phyloP scores from a whole-genome alignment of 177 flowering plant genomes.

The Vitis hybrid region DNA sequence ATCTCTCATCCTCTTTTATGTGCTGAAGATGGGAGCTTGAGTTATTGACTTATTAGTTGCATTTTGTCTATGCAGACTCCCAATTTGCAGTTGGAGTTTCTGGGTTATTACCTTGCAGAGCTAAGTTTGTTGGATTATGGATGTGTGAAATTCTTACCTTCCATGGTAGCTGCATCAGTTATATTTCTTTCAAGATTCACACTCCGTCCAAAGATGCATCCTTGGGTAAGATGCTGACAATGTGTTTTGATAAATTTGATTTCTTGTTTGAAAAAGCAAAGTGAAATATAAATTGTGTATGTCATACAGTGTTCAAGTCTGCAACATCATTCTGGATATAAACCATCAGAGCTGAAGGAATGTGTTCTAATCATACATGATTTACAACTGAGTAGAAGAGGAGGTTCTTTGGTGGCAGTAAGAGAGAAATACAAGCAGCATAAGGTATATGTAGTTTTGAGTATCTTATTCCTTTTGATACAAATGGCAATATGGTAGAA shows the following conservation, averaged over 20 bases:
- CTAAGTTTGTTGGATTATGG: conserved; percentile 72
- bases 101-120: conserved; percentile 74
- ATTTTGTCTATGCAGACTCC: conserved; percentile 38
- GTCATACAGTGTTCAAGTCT: conserved; percentile 45
- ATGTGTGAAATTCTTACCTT: conserved; percentile 67
- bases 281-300: not conserved
- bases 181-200: conserved; percentile 69
- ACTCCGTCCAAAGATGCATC: conserved; percentile 50
- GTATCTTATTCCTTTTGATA: no score
- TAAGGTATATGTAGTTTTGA: conserved; percentile 40
- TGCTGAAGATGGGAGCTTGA: not conserved
- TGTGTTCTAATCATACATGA: conserved; percentile 66
- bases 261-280: not conserved
- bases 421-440: conserved; percentile 78
- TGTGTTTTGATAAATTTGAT: not conserved
- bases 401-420: conserved; percentile 40
- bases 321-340: conserved; percentile 50
- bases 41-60: not conserved
- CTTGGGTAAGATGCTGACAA: conserved; percentile 60
- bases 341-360: conserved; percentile 57
- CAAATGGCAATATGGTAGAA: no score
- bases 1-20: not conserved
- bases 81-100: conserved; percentile 60
- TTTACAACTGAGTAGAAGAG: conserved; percentile 50
- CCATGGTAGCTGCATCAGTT: conserved; percentile 77